phyloP scores from a whole-genome alignment of 106 monocot species.

The Ottelia alismoides region DNA sequence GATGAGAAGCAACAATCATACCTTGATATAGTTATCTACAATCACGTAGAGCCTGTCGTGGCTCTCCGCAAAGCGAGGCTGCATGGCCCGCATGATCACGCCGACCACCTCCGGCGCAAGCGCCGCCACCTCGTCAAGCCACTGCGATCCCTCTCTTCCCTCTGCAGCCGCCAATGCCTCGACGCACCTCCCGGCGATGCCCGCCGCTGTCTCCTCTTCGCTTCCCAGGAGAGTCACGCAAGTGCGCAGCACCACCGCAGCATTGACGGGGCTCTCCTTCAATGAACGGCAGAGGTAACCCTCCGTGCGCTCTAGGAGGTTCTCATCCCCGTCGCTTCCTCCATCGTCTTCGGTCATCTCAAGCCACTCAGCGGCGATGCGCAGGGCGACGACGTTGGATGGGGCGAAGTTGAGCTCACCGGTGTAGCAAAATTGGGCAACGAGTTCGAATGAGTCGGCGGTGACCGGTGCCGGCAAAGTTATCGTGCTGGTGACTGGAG shows the following conservation, averaged over 20 bases:
- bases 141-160: constrained; percentile 7
- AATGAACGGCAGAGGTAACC: constrained; percentile 43
- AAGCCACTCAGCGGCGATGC: constrained; percentile 45
- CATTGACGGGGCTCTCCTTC: constrained; percentile 19
- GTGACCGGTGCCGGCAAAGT: constrained; percentile 30
- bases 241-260: constrained; percentile 28
- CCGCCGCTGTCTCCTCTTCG: constrained; percentile 4
- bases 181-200: constrained; percentile 35
- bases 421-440: constrained; percentile 35
- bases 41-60: constrained; percentile 49
- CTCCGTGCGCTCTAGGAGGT: constrained; percentile 25
- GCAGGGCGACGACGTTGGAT: constrained; percentile 26
- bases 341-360: constrained; percentile 23
- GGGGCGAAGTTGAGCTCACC: constrained; percentile 26
- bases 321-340: background rate
- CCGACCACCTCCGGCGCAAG: constrained; percentile 22
- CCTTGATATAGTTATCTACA: constrained; percentile 42
- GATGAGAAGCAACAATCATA: too few relatives aligned
- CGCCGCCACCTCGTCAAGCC: constrained; percentile 36
- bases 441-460: constrained; percentile 26
- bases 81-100: constrained; percentile 33
- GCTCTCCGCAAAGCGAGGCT: constrained; percentile 25
- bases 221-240: constrained; percentile 22
- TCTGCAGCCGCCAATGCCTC: constrained; percentile 24
- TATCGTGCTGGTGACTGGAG: constrained; percentile 24